A percentile compares a stretch with the other conserved stretches of the same genome.
Evolutionary conservation across 768 basidiomycete genomes (phyloP).

Genomic region (Glaciozyma antarctica): DNA sequence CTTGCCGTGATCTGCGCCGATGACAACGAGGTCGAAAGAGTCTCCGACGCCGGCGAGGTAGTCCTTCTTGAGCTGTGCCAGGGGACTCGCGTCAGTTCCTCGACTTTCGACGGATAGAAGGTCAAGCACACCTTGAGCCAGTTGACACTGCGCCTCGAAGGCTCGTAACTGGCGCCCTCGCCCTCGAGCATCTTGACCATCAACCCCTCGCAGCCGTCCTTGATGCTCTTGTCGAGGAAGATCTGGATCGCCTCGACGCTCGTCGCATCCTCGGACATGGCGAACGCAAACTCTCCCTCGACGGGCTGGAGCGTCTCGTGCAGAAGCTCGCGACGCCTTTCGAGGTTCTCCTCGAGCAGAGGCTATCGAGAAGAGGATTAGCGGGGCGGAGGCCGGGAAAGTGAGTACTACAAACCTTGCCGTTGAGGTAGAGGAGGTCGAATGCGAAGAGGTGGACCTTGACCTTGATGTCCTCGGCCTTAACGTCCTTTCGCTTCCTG

Average conservation of each 20-base stretch:
- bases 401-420: slow-evolving; percentile 60
- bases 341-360: slow-evolving; percentile 63
- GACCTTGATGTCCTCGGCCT: slow-evolving; percentile 93
- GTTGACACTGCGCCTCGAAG: slow-evolving; percentile 86
- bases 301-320: slow-evolving; percentile 70
- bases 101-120: background rate
- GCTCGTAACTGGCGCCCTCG: slow-evolving; percentile 87
- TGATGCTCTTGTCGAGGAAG: slow-evolving; percentile 92
- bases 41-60: slow-evolving; percentile 94
- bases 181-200: slow-evolving; percentile 99
- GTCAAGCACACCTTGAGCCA: slow-evolving; percentile 74
- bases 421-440: slow-evolving; percentile 90
- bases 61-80: slow-evolving; percentile 84
- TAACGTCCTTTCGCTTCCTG: slow-evolving; percentile 94
- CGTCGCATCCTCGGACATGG: slow-evolving; percentile 78
- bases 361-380: slow-evolving; percentile 48
- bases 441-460: slow-evolving; percentile 94
- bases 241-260: slow-evolving; percentile 86
- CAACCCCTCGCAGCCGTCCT: slow-evolving; percentile 95
- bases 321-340: slow-evolving; percentile 66
- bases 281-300: slow-evolving; percentile 83
- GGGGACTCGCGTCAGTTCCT: background rate
- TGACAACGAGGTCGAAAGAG: slow-evolving; percentile 93
- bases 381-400: background rate
- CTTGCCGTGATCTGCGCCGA: slow-evolving; percentile 94